phyloP scores from a whole-genome alignment of 2,329 filamentous ascomycete species.

The Hypocreales sp. region DNA sequence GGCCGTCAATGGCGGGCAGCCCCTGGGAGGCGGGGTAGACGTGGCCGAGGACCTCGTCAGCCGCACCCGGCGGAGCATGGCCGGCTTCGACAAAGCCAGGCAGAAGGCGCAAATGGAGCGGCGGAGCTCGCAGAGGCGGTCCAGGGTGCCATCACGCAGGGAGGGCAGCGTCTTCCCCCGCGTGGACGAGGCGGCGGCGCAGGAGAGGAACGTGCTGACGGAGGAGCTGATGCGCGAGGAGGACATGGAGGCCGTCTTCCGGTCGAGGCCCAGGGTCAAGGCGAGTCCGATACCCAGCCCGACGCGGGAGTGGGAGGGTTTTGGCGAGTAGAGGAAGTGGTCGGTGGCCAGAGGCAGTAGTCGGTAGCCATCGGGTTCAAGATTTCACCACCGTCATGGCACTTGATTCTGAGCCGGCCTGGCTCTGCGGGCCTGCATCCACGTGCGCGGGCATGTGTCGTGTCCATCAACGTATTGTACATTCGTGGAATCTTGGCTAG shows the following conservation, averaged over 20 bases:
- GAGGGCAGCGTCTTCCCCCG: conserved; percentile 31
- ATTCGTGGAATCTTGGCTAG: too few species aligned
- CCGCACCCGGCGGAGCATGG: conserved; percentile 47
- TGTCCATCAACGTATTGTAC: too few species aligned
- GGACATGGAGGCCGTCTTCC: conserved; percentile 74
- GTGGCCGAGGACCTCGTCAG: conserved; percentile 35
- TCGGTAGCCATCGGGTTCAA: too few species aligned
- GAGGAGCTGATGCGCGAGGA: conserved; percentile 57
- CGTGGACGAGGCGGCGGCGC: conserved; percentile 27
- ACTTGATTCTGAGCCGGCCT: too few species aligned
- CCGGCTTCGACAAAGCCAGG: conserved; percentile 41
- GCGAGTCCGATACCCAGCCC: conserved; percentile 52
- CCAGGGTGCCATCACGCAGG: conserved; percentile 20
- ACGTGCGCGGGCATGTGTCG: too few species aligned
- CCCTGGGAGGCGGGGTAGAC: background rate
- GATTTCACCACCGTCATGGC: too few species aligned
- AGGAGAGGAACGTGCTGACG: conserved; percentile 32
- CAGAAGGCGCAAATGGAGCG: conserved; percentile 46
- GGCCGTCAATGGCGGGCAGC: too few species aligned
- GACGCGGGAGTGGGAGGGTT: conserved; percentile 15
- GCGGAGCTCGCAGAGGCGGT: conserved; percentile 31
- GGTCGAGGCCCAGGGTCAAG: conserved; percentile 65
- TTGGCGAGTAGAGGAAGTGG: too few species aligned
- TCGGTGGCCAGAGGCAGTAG: too few species aligned
- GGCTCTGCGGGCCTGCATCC: too few species aligned